These are phyloP conservation scores for Ceratobasidium sp. DNA, from an alignment of 1,284 basidiomycete genomes.

Conservation along the genomic window DNA sequence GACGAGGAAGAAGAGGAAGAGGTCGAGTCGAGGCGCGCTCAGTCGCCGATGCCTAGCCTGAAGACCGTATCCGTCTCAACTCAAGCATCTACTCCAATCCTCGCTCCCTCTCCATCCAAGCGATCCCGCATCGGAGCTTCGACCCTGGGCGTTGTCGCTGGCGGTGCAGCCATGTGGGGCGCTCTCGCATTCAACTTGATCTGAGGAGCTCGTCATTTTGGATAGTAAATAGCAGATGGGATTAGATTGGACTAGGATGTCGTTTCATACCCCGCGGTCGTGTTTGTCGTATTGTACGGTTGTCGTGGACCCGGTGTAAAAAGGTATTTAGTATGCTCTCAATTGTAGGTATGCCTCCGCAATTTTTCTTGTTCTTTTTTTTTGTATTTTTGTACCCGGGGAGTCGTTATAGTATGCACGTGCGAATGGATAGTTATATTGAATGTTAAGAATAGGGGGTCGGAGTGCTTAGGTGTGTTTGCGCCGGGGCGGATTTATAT, in stretches of 20 bases:
- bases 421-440: too few relatives aligned
- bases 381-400: not conserved
- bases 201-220: not conserved
- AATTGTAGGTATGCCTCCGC: not conserved
- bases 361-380: not conserved
- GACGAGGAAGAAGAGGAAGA: conserved; percentile 23
- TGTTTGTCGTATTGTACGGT: not conserved
- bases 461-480: too few relatives aligned
- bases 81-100: not conserved
- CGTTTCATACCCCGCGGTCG: not conserved
- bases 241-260: not conserved
- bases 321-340: not conserved
- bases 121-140: not conserved
- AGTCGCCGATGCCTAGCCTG: conserved; percentile 9
- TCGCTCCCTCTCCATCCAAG: conserved; percentile 10
- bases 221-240: not conserved
- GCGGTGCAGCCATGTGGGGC: conserved; percentile 8
- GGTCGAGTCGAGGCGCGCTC: conserved; percentile 11
- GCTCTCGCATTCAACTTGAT: not conserved
- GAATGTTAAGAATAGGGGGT: too few relatives aligned
- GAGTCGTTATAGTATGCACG: too few relatives aligned
- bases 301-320: not conserved
- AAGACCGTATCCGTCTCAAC: not conserved
- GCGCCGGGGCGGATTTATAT: too few relatives aligned
- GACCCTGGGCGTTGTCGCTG: not conserved